phyloP scores from a whole-genome alignment of 2,329 filamentous ascomycete genomes.

The Scedosporium boydii region DNA sequence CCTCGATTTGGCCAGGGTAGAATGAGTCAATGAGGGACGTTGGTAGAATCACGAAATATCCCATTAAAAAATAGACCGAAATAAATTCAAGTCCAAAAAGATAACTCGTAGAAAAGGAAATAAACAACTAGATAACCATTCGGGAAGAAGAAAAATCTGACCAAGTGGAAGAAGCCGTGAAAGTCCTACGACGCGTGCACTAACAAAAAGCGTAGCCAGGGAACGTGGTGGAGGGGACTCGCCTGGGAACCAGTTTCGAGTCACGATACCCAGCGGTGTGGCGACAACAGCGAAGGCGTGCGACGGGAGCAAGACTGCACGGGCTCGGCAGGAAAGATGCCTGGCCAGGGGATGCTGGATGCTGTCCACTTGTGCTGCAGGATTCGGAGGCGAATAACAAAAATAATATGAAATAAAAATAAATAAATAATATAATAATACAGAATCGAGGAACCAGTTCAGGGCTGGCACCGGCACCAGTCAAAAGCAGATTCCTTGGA shows the following conservation, averaged over 20 bases:
- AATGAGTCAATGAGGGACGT: not conserved
- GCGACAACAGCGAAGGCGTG: not conserved
- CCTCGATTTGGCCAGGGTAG: not conserved
- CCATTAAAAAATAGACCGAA: not conserved
- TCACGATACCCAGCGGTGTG: slow-evolving; percentile 2
- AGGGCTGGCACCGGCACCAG: too few species aligned
- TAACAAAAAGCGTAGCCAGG: not conserved
- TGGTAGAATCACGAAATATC: not conserved
- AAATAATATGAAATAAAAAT: too few species aligned
- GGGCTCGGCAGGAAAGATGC: too few species aligned
- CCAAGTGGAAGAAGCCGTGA: not conserved
- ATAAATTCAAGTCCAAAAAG: not conserved
- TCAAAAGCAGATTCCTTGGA: too few species aligned
- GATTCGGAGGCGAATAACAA: too few species aligned
- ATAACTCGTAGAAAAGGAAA: not conserved
- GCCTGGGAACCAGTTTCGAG: not conserved
- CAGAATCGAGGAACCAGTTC: too few species aligned
- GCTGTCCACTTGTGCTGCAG: too few species aligned
- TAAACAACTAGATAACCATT: not conserved
- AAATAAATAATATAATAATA: too few species aligned
- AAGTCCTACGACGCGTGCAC: not conserved
- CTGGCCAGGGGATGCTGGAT: too few species aligned
- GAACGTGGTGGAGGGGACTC: not conserved
- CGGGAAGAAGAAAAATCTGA: not conserved
- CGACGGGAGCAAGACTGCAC: not conserved